Evolutionary conservation across 805 yeast genomes (phyloP).

Genomic region (Spathaspora sp.): DNA sequence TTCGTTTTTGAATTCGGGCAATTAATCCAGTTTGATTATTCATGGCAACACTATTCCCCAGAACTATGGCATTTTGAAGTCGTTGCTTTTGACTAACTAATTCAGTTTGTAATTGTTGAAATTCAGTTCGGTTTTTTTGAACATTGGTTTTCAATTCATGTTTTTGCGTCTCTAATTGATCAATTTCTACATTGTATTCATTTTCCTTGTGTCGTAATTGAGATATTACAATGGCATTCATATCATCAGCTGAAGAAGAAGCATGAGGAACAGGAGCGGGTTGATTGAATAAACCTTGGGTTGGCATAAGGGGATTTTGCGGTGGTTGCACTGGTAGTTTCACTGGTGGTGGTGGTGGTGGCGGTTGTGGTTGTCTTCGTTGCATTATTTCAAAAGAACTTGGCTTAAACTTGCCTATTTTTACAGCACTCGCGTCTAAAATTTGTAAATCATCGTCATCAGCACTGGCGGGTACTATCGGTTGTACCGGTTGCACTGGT

Average conservation of each 20-base stretch:
- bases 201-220: neutral
- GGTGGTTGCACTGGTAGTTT: neutral
- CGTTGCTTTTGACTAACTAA: neutral
- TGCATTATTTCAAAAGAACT: conserved; percentile 16
- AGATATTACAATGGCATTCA: neutral
- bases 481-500: too few relatives aligned
- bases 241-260: neutral
- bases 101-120: neutral
- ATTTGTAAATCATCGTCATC: conserved; percentile 26
- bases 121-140: neutral
- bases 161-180: neutral
- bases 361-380: neutral
- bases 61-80: neutral
- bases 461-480: neutral
- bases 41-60: neutral
- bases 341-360: neutral
- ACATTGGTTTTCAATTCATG: neutral
- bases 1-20: neutral
- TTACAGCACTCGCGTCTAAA: conserved; percentile 26
- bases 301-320: neutral
- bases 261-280: conserved; percentile 29
- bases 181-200: neutral
- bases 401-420: conserved; percentile 19
- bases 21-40: neutral
- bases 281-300: conserved; percentile 10